These are phyloP conservation scores for Zymoseptoria crescenta DNA, from an alignment of 2,329 filamentous ascomycete species.

Conservation along the genomic window DNA sequence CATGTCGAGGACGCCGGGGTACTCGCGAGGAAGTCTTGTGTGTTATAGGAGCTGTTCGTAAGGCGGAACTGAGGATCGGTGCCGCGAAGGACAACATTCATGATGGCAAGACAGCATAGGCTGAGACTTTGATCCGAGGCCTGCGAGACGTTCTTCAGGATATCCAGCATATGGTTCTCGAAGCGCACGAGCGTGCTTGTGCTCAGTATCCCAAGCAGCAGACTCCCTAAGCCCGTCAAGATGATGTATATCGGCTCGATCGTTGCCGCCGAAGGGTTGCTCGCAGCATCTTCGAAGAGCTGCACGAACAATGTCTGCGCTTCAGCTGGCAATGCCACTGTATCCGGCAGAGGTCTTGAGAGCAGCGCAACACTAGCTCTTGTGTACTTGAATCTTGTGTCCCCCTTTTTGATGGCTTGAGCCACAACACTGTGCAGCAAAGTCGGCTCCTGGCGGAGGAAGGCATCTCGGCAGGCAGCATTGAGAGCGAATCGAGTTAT, in stretches of 20 bases:
- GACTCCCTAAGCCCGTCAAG: conserved; percentile 25
- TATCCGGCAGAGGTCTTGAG: conserved; percentile 22
- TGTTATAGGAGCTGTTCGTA: conserved; percentile 22
- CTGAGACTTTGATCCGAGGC: conserved; percentile 25
- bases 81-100: conserved; percentile 24
- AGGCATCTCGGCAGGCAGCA: conserved; percentile 22
- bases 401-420: conserved; percentile 19
- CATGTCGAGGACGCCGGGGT: conserved; percentile 21
- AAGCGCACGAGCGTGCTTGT: conserved; percentile 21
- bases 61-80: conserved; percentile 16
- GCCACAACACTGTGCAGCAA: conserved; percentile 23
- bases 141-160: conserved; percentile 23
- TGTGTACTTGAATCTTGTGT: conserved; percentile 15
- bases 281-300: conserved; percentile 24
- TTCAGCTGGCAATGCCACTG: conserved; percentile 25
- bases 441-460: conserved; percentile 26
- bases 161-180: conserved; percentile 27
- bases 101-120: conserved; percentile 32
- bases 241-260: conserved; percentile 28
- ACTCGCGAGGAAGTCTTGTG: conserved; percentile 26
- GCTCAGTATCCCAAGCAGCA: conserved; percentile 25
- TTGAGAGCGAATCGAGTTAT: conserved; percentile 36
- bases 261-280: conserved; percentile 18
- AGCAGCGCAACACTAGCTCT: conserved; percentile 24
- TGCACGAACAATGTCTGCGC: conserved; percentile 27